Base-by-base conservation (phyloP, 2,329 filamentous ascomycete species). In the Diaporthe citrichinensis region DNA sequence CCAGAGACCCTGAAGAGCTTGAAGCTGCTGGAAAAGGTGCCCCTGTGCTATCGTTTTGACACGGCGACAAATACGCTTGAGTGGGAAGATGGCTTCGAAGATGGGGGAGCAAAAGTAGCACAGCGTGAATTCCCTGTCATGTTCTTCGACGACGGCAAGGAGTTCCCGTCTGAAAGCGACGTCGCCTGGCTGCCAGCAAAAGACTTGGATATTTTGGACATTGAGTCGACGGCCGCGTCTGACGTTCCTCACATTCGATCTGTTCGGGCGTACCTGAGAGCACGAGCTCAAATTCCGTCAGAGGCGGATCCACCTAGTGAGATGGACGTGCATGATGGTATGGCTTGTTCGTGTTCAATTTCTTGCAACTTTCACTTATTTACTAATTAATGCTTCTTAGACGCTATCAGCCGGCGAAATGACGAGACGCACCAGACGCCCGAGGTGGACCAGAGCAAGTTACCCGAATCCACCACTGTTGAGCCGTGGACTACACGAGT, bases 11-110 rank as follows among this genome's bases (percentile, higher is more conserved):
- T 49, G 61, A 17, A 34, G 61, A 4, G 10, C 12, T 34, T 46
- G 25, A 2, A 3, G 17, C 61, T 65, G 41, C 41, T 49, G 28
- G 25, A 15, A 20, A 4, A 34, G 9, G 17, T 49, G 41, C 61
- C 61, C 41, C 25, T 9, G 17, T 65, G 61, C 25, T 65, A 65
- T 34, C 41, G 41, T 2, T 31, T 2, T n/a, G 4, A 65, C 41
- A 14, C 61, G 17, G 49, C 41, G 17, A 65, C 41, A 49, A 46
- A 34, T 20, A n/a, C 25, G 28, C 41, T 65, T 34, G 41, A 49
- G 61, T 65, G 61, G 61, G 2, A 49, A 34, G 61, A 65, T 8
- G 61, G 41, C 41, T 65, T 65, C 41, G 61, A 65, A 65, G 17
- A 65, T 46, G 61, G 61, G 41, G 61, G 61, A 65, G 41, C 8